phyloP scores from a whole-genome alignment of 2,329 filamentous ascomycete genomes.

The Berkeleyomyces basicola region DNA sequence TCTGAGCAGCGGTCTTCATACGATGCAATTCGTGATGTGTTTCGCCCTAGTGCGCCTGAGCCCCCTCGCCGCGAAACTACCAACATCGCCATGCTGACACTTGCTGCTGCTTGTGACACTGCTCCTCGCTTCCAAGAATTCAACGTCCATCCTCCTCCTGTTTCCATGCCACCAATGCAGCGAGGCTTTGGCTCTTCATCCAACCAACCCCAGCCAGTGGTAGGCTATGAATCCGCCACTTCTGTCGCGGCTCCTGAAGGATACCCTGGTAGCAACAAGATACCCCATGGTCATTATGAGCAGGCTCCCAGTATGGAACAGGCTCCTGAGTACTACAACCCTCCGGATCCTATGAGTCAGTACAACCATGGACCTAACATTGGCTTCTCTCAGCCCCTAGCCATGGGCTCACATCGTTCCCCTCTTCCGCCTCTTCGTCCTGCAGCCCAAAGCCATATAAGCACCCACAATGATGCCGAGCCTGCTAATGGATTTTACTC shows the following conservation, averaged over 20 bases:
- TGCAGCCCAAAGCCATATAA: conserved; percentile 1
- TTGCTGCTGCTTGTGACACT: conserved; percentile 2
- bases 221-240: not conserved
- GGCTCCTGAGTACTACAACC: conserved; percentile 6
- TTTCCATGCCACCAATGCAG: not conserved
- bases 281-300: conserved; percentile 1
- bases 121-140: not conserved
- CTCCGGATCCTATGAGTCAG: not conserved
- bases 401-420: conserved; percentile 5
- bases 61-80: conserved; percentile 15
- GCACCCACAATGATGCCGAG: not conserved
- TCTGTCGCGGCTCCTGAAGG: not conserved
- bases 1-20: conserved; percentile 15
- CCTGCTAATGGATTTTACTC: conserved; percentile 4
- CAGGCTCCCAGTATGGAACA: not conserved
- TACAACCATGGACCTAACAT: not conserved
- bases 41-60: conserved; percentile 21
- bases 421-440: conserved; percentile 10
- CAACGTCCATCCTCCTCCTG: not conserved
- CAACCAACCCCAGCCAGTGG: not conserved
- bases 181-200: not conserved
- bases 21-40: conserved; percentile 25
- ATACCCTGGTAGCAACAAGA: not conserved
- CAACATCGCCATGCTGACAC: conserved; percentile 9
- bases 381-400: conserved; percentile 5